Evolutionary conservation across 306 rosid genomes (phyloP).

Genomic region (Glycyrrhiza uralensis): DNA sequence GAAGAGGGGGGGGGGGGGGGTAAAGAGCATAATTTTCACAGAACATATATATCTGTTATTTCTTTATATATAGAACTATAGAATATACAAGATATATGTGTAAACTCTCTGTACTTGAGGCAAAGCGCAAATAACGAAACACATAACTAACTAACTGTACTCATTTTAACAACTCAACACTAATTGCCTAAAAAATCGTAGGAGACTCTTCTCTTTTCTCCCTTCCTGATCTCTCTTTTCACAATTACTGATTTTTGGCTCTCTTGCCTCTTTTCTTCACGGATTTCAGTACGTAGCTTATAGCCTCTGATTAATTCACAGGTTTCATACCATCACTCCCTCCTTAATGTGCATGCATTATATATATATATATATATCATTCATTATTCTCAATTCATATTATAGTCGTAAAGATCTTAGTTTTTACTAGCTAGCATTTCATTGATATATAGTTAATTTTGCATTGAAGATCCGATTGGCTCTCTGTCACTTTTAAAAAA

Average conservation of each 20-base stretch:
- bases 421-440: not conserved
- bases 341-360: constrained; percentile 4
- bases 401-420: not conserved
- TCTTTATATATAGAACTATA: too few species aligned
- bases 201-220: not conserved
- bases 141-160: not conserved
- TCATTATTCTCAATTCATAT: not conserved
- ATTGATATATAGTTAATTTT: too few species aligned
- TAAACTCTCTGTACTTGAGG: not conserved
- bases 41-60: too few species aligned
- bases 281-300: not conserved
- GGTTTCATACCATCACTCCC: constrained; percentile 13
- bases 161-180: not conserved
- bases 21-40: too few species aligned
- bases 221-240: not conserved
- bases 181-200: not conserved
- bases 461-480: not conserved
- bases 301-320: not conserved
- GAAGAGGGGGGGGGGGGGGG: too few species aligned
- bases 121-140: constrained; percentile 15
- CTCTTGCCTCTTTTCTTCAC: not conserved
- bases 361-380: not conserved
- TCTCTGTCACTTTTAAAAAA: not conserved
- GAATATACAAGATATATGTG: not conserved
- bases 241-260: not conserved